Evolutionary conservation across 768 basidiomycete genomes (phyloP), one percentile per base, ranked within the genome.

Genomic region (Leccinellum albellum): DNA sequence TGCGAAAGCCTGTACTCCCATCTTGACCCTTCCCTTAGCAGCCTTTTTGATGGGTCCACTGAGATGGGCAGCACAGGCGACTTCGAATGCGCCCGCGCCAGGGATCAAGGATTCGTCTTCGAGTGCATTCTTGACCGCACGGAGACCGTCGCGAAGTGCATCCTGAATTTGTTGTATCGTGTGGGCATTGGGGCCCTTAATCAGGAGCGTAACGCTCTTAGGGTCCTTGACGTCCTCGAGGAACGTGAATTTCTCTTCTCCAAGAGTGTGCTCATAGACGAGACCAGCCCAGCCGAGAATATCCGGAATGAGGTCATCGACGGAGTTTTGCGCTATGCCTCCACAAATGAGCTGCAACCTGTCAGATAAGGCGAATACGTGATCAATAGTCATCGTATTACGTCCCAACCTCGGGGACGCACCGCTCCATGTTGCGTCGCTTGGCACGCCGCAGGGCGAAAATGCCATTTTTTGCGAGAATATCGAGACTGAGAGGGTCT

Each of bases 341-440:
- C 97, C 97, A 73, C 92, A 94, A 54, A 94, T 84, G 53, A 98
- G 84, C 71, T 98, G 97, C 55, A 99, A 73, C 42, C 94, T 96
- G 66, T 51, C 23, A 51, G 37, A 53, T 56, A 55, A 55, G 24
- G 37, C 56, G 48, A 31, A 47, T 63, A 28, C 50, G 42, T 47
- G 50, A 58, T 60, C 53, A 61, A 28, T 55, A 12, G 40, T 69
- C 80, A 58, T 59, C 54, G 6, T 61, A 70, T 72, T 73, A 69
- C 65, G 70, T 74, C 57, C 26, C 48, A 57, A 60, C 12, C 17
- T 52, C 58, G 53, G 58, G 60, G 48, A 50, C 63, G 57, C 66
- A 93, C 94, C 95, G 81, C 74, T 99, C 97, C 97, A 99, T 98
- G 71, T 99, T 99, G 66, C 97, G 86, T 70, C 97, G 81, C 79